phyloP scores from a whole-genome alignment of 2,329 filamentous ascomycete genomes.

The Aureobasidium uvarum region DNA sequence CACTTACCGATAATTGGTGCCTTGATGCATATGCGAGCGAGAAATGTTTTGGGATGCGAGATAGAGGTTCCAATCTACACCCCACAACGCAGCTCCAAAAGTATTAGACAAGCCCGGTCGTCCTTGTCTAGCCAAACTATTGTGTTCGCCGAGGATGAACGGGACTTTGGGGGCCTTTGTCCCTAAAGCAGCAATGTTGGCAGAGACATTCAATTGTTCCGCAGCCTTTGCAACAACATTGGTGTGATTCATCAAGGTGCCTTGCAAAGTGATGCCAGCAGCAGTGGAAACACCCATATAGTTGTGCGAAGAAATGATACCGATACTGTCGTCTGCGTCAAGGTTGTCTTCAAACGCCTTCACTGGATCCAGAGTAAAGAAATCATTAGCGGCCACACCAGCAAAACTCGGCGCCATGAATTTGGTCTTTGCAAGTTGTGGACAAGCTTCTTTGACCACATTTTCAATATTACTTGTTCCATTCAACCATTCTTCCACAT shows the following conservation, averaged over 20 bases:
- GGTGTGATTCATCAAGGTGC: constrained; percentile 63
- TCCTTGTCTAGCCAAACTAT: constrained; percentile 63
- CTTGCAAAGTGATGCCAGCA: constrained; percentile 61
- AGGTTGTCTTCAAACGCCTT: constrained; percentile 56
- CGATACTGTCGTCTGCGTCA: constrained; percentile 51
- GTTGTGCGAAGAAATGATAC: constrained; percentile 57
- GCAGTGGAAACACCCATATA: constrained; percentile 61
- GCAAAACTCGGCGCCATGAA: constrained; percentile 61
- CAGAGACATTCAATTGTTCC: constrained; percentile 51
- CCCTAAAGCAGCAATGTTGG: constrained; percentile 42
- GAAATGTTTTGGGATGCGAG: constrained; percentile 56
- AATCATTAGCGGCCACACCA: constrained; percentile 45
- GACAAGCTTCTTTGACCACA: constrained; percentile 51
- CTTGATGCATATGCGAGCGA: constrained; percentile 63
- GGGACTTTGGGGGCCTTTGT: constrained; percentile 43
- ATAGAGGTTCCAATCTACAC: constrained; percentile 61
- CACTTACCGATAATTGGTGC: constrained; percentile 55
- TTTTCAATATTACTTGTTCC: constrained; percentile 53
- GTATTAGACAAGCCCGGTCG: constrained; percentile 61
- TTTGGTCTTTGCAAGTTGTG: constrained; percentile 50
- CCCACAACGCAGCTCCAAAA: constrained; percentile 66
- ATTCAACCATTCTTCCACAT: constrained; percentile 58
- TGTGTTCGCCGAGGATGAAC: constrained; percentile 61
- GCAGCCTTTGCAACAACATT: constrained; percentile 51
- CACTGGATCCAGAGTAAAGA: constrained; percentile 47